phyloP scores from a whole-genome alignment of 331 rosid genomes.

The Quercus tomentella region DNA sequence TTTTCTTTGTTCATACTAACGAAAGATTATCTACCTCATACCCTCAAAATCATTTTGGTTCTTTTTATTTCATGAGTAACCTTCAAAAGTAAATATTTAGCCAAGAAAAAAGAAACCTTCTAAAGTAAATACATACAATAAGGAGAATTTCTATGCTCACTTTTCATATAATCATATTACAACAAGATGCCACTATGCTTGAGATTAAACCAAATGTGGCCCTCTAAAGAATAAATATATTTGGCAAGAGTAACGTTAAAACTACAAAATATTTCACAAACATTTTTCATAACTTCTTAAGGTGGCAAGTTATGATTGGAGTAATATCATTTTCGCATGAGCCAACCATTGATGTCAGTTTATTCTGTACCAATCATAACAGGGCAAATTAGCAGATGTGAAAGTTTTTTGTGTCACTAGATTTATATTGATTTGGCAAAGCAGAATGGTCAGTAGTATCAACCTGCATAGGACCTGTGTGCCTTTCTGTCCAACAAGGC shows the following conservation, averaged over 20 bases:
- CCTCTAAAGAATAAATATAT: neutral
- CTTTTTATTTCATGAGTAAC: neutral
- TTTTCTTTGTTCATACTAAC: neutral
- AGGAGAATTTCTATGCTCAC: neutral
- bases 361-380: too few relatives aligned
- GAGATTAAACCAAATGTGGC: neutral
- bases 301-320: too few relatives aligned
- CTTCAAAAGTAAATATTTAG: neutral
- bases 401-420: too few relatives aligned
- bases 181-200: neutral
- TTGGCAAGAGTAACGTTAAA: too few relatives aligned
- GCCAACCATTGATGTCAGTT: too few relatives aligned
- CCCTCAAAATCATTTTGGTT: too few relatives aligned
- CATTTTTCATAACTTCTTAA: too few relatives aligned
- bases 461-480: neutral
- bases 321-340: too few relatives aligned
- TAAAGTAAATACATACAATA: neutral
- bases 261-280: too few relatives aligned
- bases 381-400: too few relatives aligned
- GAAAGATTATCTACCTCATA: neutral
- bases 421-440: neutral
- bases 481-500: neutral
- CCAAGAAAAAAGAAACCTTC: neutral
- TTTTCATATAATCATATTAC: neutral
- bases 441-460: neutral